Conservation (phyloP, 2,329 filamentous ascomycete genomes). For the Claviceps sp. region DNA sequence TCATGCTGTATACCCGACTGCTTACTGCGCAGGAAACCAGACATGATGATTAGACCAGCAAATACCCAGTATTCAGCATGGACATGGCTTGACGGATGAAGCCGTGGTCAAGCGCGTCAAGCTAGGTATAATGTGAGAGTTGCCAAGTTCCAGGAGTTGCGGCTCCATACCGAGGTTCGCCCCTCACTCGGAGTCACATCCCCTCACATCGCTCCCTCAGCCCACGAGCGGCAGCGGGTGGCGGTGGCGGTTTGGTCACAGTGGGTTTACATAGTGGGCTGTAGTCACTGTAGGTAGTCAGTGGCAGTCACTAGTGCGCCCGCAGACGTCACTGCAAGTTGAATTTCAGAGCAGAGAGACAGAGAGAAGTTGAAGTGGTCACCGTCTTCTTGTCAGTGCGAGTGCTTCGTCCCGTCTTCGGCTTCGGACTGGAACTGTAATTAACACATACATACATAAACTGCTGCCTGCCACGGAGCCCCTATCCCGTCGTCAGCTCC, state of each 20-base stretch:
- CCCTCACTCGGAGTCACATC: neutral
- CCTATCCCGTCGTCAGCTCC: neutral
- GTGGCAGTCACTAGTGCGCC: neutral
- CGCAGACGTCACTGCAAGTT: neutral
- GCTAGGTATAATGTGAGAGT: too few relatives aligned
- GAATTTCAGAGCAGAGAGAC: neutral
- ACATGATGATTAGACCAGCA: constrained; percentile 40
- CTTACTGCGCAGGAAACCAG: constrained; percentile 79
- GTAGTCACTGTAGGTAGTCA: neutral
- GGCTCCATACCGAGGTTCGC: neutral
- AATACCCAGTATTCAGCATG: neutral
- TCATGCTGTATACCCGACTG: constrained; percentile 89
- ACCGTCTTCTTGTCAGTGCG: neutral
- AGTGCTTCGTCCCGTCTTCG: too few relatives aligned
- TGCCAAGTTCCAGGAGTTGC: too few relatives aligned
- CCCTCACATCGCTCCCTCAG: neutral
- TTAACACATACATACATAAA: too few relatives aligned
- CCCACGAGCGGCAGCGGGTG: neutral
- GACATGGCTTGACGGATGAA: constrained; percentile 1
- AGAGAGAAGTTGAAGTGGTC: neutral
- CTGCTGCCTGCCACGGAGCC: neutral
- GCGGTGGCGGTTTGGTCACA: neutral
- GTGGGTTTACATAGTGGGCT: neutral
- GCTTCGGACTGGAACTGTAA: too few relatives aligned
- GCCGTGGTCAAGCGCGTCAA: neutral